Evolutionary conservation across 2,329 filamentous ascomycete genomes (phyloP).

Genomic region (Diplodia corticola): DNA sequence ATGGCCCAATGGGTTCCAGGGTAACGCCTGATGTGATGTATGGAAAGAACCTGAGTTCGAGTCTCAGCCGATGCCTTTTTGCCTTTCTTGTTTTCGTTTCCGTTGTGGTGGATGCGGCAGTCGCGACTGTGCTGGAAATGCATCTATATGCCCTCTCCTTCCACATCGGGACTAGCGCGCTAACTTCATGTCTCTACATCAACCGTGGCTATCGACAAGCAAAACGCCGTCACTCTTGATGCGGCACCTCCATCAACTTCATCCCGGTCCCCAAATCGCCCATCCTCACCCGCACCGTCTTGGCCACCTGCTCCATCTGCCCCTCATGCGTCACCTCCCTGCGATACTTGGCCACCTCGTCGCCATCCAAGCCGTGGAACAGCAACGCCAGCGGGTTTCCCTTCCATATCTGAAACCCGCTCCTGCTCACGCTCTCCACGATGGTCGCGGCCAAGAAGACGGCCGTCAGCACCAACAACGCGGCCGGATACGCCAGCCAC

Average conservation of each 20-base stretch:
- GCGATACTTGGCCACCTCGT: not conserved
- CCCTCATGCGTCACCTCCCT: not conserved
- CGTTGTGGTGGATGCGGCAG: too few relatives aligned
- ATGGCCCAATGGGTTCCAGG: too few relatives aligned
- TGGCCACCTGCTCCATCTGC: not conserved
- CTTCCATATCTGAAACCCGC: not conserved
- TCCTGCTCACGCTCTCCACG: not conserved
- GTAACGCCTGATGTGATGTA: too few relatives aligned
- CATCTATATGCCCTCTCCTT: too few relatives aligned
- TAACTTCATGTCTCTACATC: too few relatives aligned
- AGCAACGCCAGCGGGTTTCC: not conserved
- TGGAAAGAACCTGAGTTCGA: too few relatives aligned
- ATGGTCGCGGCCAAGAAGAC: not conserved
- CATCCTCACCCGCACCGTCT: not conserved
- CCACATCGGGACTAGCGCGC: too few relatives aligned
- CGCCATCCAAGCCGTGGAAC: not conserved
- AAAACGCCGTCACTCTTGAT: too few relatives aligned
- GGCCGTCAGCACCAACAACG: not conserved
- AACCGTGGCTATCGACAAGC: too few relatives aligned
- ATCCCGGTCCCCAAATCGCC: not conserved
- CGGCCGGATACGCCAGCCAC: not conserved
- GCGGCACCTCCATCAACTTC: constrained; percentile 2
- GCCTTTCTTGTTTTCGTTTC: too few relatives aligned
- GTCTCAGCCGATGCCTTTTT: too few relatives aligned
- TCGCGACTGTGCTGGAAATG: too few relatives aligned